Evolutionary conservation across 148 eudicot species (phyloP).

Genomic region (Camellia lanceoleosa): DNA sequence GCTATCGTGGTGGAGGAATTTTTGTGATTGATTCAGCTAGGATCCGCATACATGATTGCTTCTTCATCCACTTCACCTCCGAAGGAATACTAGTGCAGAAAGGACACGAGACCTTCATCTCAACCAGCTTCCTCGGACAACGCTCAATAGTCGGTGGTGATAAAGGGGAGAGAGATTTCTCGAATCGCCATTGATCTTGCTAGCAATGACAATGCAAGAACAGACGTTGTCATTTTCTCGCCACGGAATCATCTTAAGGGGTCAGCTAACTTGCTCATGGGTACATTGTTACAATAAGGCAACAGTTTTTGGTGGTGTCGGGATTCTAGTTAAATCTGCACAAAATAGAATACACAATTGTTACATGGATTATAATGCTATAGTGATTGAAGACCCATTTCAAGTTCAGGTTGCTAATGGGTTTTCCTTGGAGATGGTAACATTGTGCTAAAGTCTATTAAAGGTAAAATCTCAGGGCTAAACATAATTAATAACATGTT

Average conservation of each 20-base stretch:
- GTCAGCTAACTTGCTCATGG: constrained; percentile 41
- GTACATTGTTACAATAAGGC: constrained; percentile 55
- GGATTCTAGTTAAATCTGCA: constrained; percentile 34
- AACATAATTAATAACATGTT: constrained; percentile 39
- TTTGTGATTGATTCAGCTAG: constrained; percentile 31
- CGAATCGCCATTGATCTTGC: constrained; percentile 41
- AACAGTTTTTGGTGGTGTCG: constrained; percentile 38
- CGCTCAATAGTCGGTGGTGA: constrained; percentile 40
- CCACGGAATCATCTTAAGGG: constrained; percentile 26
- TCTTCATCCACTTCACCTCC: constrained; percentile 40
- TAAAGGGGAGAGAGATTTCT: constrained; percentile 21
- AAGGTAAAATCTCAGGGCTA: constrained; percentile 30
- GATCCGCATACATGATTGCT: constrained; percentile 30
- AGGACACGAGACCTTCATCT: constrained; percentile 48
- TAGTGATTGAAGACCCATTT: constrained; percentile 42
- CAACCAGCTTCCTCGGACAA: constrained; percentile 34
- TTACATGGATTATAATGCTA: constrained; percentile 40
- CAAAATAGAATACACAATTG: constrained; percentile 33
- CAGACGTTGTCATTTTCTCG: constrained; percentile 44
- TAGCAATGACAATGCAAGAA: constrained; percentile 41
- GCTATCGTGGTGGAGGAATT: constrained; percentile 35
- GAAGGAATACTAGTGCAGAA: constrained; percentile 32
- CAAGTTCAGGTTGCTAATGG: constrained; percentile 42
- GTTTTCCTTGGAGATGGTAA: constrained; percentile 49
- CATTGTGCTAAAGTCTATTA: constrained; percentile 33